A percentile compares a stretch with the other conserved stretches of the same genome.
Evolutionary conservation across 345 rosid genomes (phyloP).

Genomic region (Lepidium aucheri): DNA sequence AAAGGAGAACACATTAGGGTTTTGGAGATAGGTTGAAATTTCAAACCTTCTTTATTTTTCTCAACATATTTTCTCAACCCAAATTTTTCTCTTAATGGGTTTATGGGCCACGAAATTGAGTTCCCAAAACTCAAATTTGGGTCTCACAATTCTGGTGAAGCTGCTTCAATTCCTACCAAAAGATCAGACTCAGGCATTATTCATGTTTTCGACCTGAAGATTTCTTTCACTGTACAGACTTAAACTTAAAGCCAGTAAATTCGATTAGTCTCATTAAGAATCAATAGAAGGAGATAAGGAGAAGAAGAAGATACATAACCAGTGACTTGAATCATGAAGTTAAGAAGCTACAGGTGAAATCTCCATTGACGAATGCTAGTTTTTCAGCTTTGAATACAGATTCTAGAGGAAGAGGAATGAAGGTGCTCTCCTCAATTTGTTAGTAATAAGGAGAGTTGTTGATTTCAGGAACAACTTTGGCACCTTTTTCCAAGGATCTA

Average conservation of each 20-base stretch:
- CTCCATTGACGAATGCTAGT: constrained; percentile 42
- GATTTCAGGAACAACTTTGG: too few species aligned
- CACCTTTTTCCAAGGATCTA: too few species aligned
- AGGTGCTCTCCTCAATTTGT: too few species aligned
- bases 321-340: constrained; percentile 8
- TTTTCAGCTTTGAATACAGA: constrained; percentile 66
- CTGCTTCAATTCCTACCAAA: not conserved
- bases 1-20: too few species aligned
- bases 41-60: too few species aligned
- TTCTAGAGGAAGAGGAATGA: constrained; percentile 56
- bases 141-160: constrained; percentile 21
- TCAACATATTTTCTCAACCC: too few species aligned
- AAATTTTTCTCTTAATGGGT: too few species aligned
- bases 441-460: too few species aligned
- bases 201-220: constrained; percentile 16
- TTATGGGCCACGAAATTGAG: too few species aligned
- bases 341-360: constrained; percentile 63
- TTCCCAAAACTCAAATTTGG: too few species aligned
- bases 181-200: constrained; percentile 14
- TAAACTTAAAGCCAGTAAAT: constrained; percentile 12
- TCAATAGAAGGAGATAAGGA: not conserved
- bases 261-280: not conserved
- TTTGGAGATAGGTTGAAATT: too few species aligned
- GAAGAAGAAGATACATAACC: not conserved
- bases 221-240: constrained; percentile 12